Base-by-base conservation (phyloP, 345 rosid species). In the Camelina neglecta region DNA sequence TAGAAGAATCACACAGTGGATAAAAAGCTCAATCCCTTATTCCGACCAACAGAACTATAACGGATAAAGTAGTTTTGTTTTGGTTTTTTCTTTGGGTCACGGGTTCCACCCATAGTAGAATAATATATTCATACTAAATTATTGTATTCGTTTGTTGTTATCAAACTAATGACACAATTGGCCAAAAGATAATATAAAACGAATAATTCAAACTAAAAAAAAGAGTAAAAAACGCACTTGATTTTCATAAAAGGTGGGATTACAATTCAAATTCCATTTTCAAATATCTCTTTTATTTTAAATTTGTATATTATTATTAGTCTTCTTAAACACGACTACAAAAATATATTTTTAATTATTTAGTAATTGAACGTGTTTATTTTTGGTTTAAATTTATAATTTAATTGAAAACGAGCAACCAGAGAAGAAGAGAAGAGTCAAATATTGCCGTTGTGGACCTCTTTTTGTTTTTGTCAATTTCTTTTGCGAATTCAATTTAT, bases 391-490 rank as follows among this genome's bases (percentile, higher is more conserved):
- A 9, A 39, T 12, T n/a, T 47, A 51, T 20, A 3, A 31, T 44
- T 23, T 50, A 69, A 55, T 18, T 54, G 60, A 47, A 3, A 62
- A 71, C 68, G 12, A 64, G 44, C 60, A 62, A 63, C 45, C 18
- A 59, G 48, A 62, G 3, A 15, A 3, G 8, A 35, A 7, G 38
- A 35, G 38, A 35, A 35, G 67, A 56, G 72, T 71, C 80, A 77
- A 71, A 77, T 77, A 57, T 4, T 77, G 72, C 67, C 80, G 80
- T 77, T 77, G 80, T 64, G 29, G 60, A 38, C 65, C 24, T 44
- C 39, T 47, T 53, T 67, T 76, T 4, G 45, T 67, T 4, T 53
- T 53, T 42, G 48, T 69, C 64, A 33, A 21, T 55, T 47, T 69
- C 24, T 47, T 70, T 70, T 60, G 66, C 60, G 18, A 35, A n/a